Base-by-base conservation (phyloP, 257 asterid genomes). In the Parsonsia alboflavescens region DNA sequence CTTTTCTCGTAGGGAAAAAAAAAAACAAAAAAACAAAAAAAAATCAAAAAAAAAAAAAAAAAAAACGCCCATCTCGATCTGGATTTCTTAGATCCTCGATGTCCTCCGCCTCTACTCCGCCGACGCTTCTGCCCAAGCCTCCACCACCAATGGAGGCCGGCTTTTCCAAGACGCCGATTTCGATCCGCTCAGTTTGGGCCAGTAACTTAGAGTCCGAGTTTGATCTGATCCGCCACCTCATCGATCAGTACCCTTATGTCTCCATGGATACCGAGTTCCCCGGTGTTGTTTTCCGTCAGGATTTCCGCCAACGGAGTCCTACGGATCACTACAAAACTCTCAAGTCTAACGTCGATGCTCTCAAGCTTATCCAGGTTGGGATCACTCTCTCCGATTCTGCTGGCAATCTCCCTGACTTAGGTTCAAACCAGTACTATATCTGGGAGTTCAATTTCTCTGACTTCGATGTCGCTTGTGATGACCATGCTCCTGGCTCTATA, bases 251-350 rank as follows among this genome's bases (percentile, higher is more conserved):
- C 82, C 90, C 92, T 6, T 88, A 66, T 56, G 81, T 86, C 0
- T 85, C 97, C 11, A 88, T 91, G 90, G 96, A 89, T 74, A 91
- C 97, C 2, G 97, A 91, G 85, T 91, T 91, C 36, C 97, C 97
- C 22, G 97, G 96, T 44, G 85, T 88, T 16, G 82, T 91, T 28
- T 53, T 79, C 82, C 88, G 88, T 54, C 86, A 77, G 52, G 82
- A 82, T 62, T 63, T 59, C 61, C 82, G 79, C n/a, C 81, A 42
- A 41, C 80, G 84, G 36, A 76, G 74, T 82, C 93, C 91, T 1
- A 33, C 41, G 24, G 85, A 85, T n/a, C 89, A 80, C 70, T 91
- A 89, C 85, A 78, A 70, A 54, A 81, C 85, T 0, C 88, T 91
- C 50, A 91, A 89, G 79, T 54, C 86, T 7, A 91, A 89, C 70